Evolutionary conservation across 768 basidiomycete species (phyloP), one percentile per base, ranked within the genome.

Genomic region (Phylloporus sp.): DNA sequence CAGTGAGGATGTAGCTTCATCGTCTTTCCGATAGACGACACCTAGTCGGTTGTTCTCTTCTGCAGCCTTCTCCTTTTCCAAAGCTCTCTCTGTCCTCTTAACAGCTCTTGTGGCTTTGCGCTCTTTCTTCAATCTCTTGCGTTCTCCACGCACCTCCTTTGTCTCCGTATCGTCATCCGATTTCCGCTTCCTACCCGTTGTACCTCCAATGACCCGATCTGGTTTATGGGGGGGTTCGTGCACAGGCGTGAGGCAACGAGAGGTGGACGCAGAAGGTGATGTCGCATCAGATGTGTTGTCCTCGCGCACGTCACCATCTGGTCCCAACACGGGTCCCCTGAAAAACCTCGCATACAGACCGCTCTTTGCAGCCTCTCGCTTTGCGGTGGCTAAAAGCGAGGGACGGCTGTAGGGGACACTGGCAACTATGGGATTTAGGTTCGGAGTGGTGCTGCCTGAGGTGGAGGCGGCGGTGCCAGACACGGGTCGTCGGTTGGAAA

Each of bases 291-390:
- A 47, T 6, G 35, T 12, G 5, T 8, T 11, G 8, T 15, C 15
- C 46, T 35, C 43, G 12, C 29, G 22, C 16, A 32, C 24, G 20
- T 56, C 55, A 26, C 28, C 45, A 39, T 78, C 79, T 22, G 79
- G 79, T 2, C 79, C 80, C 16, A 91, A 67, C 29, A 86, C 72
- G 18, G 88, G 83, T 0, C 92, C 94, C 22, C 85, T 80, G 62
- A 86, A 88, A 67, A 97, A 95, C 52, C 76, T 76, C 5, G 90
- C 76, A 65, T 97, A 97, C 4, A 97, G 76, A 18, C 75, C 76
- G 11, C 80, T 76, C 54, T 79, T 81, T 0, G 92, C 94, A 10
- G 88, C 83, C 57, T 91, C 87, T 40, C 86, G 77, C 67, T 91
- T 91, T 6, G 91, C 88, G 4, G 72, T 66, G 0, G 80, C 73